A percentile compares a stretch with the other conserved stretches of the same genome.
These are phyloP conservation scores for Sporisorium exsertum DNA, from an alignment of 1,284 basidiomycete genomes.

Conservation along the genomic window DNA sequence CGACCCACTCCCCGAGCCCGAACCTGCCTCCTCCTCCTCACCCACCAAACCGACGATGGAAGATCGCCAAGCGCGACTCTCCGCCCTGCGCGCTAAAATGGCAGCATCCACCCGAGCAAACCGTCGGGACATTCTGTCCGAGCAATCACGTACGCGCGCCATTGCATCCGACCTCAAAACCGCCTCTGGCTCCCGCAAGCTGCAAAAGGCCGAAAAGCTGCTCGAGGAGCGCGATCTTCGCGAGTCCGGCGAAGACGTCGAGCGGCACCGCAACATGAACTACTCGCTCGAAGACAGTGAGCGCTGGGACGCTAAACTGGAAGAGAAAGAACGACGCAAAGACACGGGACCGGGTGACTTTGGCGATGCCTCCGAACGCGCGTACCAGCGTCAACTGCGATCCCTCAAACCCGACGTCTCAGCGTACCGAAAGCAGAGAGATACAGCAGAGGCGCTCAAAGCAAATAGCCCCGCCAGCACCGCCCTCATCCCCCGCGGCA, in stretches of 20 bases:
- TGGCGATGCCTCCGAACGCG: constrained; percentile 84
- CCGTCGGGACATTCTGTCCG: constrained; percentile 50
- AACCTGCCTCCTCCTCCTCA: neutral
- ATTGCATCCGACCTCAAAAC: constrained; percentile 33
- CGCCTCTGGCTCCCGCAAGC: constrained; percentile 44
- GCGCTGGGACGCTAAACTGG: constrained; percentile 88
- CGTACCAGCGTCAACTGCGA: constrained; percentile 91
- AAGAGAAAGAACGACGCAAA: constrained; percentile 79
- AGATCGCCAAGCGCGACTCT: constrained; percentile 34
- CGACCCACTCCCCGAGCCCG: neutral
- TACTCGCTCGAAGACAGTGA: constrained; percentile 95
- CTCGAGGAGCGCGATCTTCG: constrained; percentile 87
- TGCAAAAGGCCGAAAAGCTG: constrained; percentile 80
- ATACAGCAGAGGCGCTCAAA: constrained; percentile 70
- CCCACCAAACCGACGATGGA: constrained; percentile 31
- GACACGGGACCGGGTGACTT: constrained; percentile 92
- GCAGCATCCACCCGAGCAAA: constrained; percentile 59
- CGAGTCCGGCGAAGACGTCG: constrained; percentile 80
- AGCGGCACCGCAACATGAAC: constrained; percentile 88
- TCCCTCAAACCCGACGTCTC: constrained; percentile 85
- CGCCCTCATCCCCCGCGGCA: neutral
- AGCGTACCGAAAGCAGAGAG: constrained; percentile 87
- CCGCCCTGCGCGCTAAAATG: constrained; percentile 36
- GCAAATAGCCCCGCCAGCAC: constrained; percentile 3
- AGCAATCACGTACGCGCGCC: constrained; percentile 49